Evolutionary conservation across 495 filamentous ascomycete species (phyloP).

Genomic region (Physcia stellaris): DNA sequence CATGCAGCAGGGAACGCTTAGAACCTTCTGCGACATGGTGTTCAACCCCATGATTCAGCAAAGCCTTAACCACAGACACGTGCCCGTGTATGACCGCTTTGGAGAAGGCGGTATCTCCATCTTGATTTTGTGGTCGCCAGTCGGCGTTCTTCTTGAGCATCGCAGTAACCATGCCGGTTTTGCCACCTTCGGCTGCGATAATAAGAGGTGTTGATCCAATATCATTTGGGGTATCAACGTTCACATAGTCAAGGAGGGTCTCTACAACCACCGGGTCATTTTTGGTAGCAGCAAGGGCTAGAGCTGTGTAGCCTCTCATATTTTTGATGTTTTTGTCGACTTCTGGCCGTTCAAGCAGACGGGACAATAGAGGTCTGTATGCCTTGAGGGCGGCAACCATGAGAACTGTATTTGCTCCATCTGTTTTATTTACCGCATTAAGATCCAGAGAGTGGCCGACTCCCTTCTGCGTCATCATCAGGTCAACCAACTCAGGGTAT

Average conservation of each 20-base stretch:
- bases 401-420: constrained; percentile 7
- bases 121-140: neutral
- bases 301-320: constrained; percentile 8
- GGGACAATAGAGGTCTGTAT: constrained; percentile 1
- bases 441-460: constrained; percentile 2
- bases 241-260: neutral
- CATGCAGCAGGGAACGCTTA: constrained; percentile 10
- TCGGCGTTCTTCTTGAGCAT: neutral
- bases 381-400: constrained; percentile 7
- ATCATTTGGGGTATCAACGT: neutral
- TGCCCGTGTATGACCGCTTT: neutral
- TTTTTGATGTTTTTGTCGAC: constrained; percentile 9
- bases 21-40: constrained; percentile 6
- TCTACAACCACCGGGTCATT: neutral
- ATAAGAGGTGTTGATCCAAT: neutral
- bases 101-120: neutral
- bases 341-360: constrained; percentile 5
- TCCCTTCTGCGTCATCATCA: no score
- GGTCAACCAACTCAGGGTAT: neutral
- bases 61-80: constrained; percentile 4
- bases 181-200: neutral
- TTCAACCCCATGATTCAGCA: constrained; percentile 8
- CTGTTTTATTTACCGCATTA: neutral
- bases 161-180: neutral
- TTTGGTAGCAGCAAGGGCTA: constrained; percentile 5